Evolutionary conservation across 805 yeast genomes (phyloP).

Genomic region (Starmerella lactis-condensi): DNA sequence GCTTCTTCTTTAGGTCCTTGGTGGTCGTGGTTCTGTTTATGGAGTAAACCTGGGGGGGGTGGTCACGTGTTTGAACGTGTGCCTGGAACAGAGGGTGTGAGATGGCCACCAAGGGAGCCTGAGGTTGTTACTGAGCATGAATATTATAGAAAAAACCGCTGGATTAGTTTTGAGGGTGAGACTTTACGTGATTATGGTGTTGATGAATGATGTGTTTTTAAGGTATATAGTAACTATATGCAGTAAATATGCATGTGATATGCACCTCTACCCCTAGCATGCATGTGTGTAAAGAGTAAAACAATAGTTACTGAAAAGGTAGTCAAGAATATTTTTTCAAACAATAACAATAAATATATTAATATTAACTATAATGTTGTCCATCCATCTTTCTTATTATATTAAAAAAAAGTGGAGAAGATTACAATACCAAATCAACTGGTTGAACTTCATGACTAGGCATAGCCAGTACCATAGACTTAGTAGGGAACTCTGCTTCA

Average conservation of each 20-base stretch:
- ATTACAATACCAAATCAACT: too few species aligned
- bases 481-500: constrained; percentile 11
- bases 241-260: background rate
- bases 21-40: constrained; percentile 34
- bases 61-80: constrained; percentile 43
- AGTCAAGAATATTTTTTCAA: too few species aligned
- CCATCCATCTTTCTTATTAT: too few species aligned
- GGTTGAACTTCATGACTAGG: constrained; percentile 7
- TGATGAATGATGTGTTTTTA: constrained; percentile 27
- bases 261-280: too few species aligned
- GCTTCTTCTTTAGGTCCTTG: constrained; percentile 39
- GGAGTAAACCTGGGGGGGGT: constrained; percentile 49
- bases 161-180: constrained; percentile 76
- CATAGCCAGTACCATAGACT: constrained; percentile 7
- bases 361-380: too few species aligned
- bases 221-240: background rate
- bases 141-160: constrained; percentile 29
- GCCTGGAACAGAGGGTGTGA: constrained; percentile 34
- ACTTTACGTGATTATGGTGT: constrained; percentile 72
- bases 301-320: too few species aligned
- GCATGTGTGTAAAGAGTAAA: too few species aligned
- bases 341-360: too few species aligned
- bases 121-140: constrained; percentile 14
- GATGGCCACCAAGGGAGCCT: constrained; percentile 76
- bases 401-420: background rate